These are phyloP conservation scores for Malbranchea zuffiana DNA, from an alignment of 2,329 filamentous ascomycete genomes.

Conservation along the genomic window DNA sequence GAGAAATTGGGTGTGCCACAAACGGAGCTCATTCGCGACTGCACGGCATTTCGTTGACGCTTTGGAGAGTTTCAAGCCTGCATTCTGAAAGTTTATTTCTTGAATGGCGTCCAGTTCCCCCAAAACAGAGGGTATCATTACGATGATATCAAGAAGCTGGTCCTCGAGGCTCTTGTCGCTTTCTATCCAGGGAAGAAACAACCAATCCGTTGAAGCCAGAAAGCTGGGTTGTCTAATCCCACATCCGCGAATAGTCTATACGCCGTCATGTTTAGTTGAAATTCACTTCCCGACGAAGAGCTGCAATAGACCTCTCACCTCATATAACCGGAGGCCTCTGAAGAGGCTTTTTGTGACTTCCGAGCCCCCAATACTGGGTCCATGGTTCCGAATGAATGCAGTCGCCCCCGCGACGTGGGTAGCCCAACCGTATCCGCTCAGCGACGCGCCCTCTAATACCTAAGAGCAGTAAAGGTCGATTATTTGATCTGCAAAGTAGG, in stretches of 20 bases:
- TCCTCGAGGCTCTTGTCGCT: background rate
- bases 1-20: conserved; percentile 1
- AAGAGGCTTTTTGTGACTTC: background rate
- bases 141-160: background rate
- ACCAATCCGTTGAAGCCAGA: conserved; percentile 5
- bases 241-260: conserved; percentile 2
- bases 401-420: conserved; percentile 4
- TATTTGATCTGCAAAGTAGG: background rate
- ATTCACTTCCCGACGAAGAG: no score
- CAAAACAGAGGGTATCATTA: conserved; percentile 1
- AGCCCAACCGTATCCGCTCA: conserved; percentile 7
- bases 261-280: background rate
- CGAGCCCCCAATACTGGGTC: background rate
- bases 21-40: background rate
- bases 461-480: background rate
- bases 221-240: background rate
- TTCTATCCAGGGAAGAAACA: conserved; percentile 3
- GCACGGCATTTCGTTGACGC: background rate
- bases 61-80: background rate
- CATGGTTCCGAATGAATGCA: background rate
- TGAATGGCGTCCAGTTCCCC: background rate
- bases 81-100: background rate
- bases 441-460: conserved; percentile 4
- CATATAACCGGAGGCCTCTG: conserved; percentile 1
- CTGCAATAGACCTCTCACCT: conserved; percentile 1